Conservation (phyloP, 805 yeast genomes). For the Yamadazyma nakazawae region DNA sequence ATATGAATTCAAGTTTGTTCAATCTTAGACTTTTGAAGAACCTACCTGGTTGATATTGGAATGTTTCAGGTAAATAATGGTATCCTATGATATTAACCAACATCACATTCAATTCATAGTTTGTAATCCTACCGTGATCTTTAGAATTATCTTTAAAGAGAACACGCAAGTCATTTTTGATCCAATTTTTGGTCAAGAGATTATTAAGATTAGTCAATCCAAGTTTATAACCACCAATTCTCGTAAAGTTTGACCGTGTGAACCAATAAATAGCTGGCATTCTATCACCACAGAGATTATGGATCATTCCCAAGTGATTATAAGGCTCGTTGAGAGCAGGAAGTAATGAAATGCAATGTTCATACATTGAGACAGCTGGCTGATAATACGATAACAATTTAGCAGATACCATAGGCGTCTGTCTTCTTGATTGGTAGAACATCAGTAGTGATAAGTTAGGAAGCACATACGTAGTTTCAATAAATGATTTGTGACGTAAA, state of each 20-base stretch:
- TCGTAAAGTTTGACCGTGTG: conserved; percentile 53
- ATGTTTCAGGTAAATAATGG: conserved; percentile 38
- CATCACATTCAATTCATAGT: conserved; percentile 17
- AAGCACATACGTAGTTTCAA: conserved; percentile 44
- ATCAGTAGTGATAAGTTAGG: conserved; percentile 27
- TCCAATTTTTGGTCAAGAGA: conserved; percentile 29
- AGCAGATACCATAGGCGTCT: conserved; percentile 29
- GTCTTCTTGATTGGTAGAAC: conserved; percentile 23
- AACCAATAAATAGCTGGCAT: conserved; percentile 51
- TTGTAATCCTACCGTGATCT: conserved; percentile 4
- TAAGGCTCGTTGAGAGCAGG: conserved; percentile 71
- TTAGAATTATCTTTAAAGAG: not conserved
- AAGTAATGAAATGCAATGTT: conserved; percentile 51
- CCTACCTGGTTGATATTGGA: conserved; percentile 19
- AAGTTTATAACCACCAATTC: conserved; percentile 43
- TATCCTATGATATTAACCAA: conserved; percentile 42
- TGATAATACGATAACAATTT: conserved; percentile 28
- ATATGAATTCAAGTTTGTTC: conserved; percentile 22
- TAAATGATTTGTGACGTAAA: conserved; percentile 52
- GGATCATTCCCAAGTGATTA: conserved; percentile 53
- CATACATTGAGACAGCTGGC: conserved; percentile 36
- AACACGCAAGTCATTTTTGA: conserved; percentile 3
- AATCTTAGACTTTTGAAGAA: conserved; percentile 19
- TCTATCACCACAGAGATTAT: conserved; percentile 41
- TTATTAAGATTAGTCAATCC: conserved; percentile 47